A percentile compares a stretch with the other conserved stretches of the same genome.
These are phyloP conservation scores for Scedosporium dehoogii DNA, from an alignment of 2,329 filamentous ascomycete genomes.

Conservation along the genomic window DNA sequence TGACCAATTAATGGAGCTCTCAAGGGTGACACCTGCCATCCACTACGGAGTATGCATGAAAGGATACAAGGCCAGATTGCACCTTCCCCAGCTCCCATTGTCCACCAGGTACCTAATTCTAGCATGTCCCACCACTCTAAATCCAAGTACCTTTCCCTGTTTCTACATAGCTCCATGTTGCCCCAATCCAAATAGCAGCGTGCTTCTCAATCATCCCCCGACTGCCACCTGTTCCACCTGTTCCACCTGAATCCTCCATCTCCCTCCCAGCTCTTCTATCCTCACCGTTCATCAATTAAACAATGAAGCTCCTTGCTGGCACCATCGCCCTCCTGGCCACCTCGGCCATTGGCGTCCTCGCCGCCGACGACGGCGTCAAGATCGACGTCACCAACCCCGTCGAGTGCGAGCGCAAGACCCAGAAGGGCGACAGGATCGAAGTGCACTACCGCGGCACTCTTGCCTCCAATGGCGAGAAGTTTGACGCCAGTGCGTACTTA, in stretches of 20 bases:
- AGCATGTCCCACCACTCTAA: neutral
- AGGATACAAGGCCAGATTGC: neutral
- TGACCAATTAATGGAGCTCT: neutral
- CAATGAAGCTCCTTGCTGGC: slow-evolving; percentile 38
- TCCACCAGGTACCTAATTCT: neutral
- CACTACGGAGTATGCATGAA: neutral
- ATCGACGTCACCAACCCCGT: slow-evolving; percentile 67
- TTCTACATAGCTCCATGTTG: neutral
- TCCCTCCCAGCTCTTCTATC: neutral
- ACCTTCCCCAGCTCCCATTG: neutral
- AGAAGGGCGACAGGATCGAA: slow-evolving; percentile 66
- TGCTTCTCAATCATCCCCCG: neutral
- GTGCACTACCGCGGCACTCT: slow-evolving; percentile 88
- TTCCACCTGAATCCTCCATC: neutral
- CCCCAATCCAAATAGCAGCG: neutral
- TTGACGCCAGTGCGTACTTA: slow-evolving; percentile 58
- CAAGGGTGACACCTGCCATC: neutral
- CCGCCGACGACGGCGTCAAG: slow-evolving; percentile 51
- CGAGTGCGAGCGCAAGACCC: slow-evolving; percentile 69
- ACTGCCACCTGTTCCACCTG: neutral
- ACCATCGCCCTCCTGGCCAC: slow-evolving; percentile 42
- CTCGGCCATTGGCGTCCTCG: slow-evolving; percentile 38
- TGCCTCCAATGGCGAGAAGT: slow-evolving; percentile 61
- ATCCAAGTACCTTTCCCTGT: neutral
- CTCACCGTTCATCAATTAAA: slow-evolving; percentile 12